A percentile compares a stretch with the other conserved stretches of the same genome.
These are phyloP conservation scores for Paecilomyces formosus DNA, from an alignment of 2,329 filamentous ascomycete genomes.

Conservation along the genomic window DNA sequence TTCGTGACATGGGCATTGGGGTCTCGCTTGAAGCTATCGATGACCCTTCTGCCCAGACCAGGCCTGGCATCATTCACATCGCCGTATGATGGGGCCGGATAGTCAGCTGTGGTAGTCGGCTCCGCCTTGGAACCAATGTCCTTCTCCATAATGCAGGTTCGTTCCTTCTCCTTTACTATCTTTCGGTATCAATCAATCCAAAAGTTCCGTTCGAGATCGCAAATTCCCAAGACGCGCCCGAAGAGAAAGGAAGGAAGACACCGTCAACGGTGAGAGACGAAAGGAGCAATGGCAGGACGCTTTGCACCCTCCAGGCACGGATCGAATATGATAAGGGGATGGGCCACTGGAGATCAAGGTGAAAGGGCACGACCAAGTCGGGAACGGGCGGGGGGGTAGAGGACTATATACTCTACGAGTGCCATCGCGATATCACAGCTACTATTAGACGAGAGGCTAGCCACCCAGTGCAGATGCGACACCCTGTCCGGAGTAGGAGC, in stretches of 20 bases:
- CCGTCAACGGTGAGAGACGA: not conserved
- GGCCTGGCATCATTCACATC: slow-evolving; percentile 17
- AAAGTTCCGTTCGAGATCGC: not conserved
- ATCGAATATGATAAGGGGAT: not conserved
- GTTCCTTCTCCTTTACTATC: not conserved
- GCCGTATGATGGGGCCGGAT: slow-evolving; percentile 20
- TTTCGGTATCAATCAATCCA: not conserved
- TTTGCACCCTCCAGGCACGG: not conserved
- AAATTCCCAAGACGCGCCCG: not conserved
- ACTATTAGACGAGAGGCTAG: not conserved
- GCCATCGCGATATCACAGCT: not conserved
- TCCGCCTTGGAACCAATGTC: slow-evolving; percentile 18
- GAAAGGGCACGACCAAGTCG: not conserved
- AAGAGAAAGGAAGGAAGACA: not conserved
- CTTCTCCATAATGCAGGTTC: slow-evolving; percentile 24
- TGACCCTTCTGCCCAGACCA: slow-evolving; percentile 20
- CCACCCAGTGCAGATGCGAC: not conserved
- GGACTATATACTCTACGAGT: not conserved
- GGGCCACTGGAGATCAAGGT: not conserved
- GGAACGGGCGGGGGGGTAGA: not conserved
- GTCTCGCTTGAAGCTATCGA: slow-evolving; percentile 39
- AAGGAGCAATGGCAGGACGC: not conserved
- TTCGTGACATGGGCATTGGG: slow-evolving; percentile 32
- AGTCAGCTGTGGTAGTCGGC: slow-evolving; percentile 14
- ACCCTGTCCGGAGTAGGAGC: not conserved